Conservation (phyloP, 1,139 yeast genomes). For the Geotrichum klebahnii region DNA sequence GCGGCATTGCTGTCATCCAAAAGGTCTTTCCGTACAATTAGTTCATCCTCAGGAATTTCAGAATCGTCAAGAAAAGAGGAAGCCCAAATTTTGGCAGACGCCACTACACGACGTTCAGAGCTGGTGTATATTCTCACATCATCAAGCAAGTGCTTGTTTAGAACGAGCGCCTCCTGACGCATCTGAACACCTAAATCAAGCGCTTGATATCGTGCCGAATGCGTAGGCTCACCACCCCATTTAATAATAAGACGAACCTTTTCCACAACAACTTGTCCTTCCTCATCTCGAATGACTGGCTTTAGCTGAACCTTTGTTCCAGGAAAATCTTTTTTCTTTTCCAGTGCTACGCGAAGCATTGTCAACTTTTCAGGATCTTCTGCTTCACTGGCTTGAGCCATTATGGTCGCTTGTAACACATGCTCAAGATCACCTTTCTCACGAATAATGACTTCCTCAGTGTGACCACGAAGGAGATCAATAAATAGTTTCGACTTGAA, state of each 20-base stretch:
- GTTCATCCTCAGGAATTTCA: slow-evolving; percentile 70
- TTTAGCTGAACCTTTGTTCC: slow-evolving; percentile 94
- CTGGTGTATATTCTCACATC: slow-evolving; percentile 86
- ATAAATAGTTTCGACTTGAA: slow-evolving; percentile 84
- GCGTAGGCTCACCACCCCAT: slow-evolving; percentile 99
- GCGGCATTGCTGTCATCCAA: slow-evolving; percentile 97
- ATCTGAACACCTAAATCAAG: slow-evolving; percentile 91
- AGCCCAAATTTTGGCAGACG: slow-evolving; percentile 87
- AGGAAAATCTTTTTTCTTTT: slow-evolving; percentile 82
- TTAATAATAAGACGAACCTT: slow-evolving; percentile 91
- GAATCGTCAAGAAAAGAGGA: slow-evolving; percentile 66
- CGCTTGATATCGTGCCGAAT: slow-evolving; percentile 91
- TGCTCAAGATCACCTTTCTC: slow-evolving; percentile 80
- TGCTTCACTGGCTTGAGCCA: slow-evolving; percentile 70
- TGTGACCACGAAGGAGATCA: slow-evolving; percentile 84
- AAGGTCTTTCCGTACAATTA: slow-evolving; percentile 81
- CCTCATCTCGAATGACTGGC: slow-evolving; percentile 63
- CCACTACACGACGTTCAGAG: slow-evolving; percentile 88
- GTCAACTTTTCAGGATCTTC: slow-evolving; percentile 76
- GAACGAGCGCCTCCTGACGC: slow-evolving; percentile 81
- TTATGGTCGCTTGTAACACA: slow-evolving; percentile 76
- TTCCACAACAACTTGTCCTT: slow-evolving; percentile 49
- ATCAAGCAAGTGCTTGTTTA: slow-evolving; percentile 76
- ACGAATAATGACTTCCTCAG: slow-evolving; percentile 90
- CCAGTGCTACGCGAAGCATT: slow-evolving; percentile 75